A percentile compares a stretch with the other conserved stretches of the same genome.
Conservation (phyloP, 2,329 filamentous ascomycete species). For the Karstenula rhodostoma region DNA sequence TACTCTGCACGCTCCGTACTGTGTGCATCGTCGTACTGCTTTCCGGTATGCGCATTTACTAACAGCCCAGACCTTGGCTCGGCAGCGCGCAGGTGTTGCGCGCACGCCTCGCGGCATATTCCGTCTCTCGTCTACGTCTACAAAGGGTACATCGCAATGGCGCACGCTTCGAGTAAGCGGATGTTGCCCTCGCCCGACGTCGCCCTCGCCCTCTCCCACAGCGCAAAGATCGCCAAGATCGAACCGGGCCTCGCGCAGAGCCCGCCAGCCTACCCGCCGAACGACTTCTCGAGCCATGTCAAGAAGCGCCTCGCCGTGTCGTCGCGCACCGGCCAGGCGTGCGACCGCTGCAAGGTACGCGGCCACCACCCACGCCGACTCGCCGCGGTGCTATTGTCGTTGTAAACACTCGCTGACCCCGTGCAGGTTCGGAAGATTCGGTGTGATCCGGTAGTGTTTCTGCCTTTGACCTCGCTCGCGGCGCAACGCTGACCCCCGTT, state of each 20-base stretch:
- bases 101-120: conserved; percentile 6
- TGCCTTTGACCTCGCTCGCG: neutral
- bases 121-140: no score
- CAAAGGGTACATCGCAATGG: no score
- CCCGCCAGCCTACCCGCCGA: conserved; percentile 23
- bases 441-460: conserved; percentile 68
- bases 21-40: conserved; percentile 4
- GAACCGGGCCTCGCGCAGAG: conserved; percentile 34
- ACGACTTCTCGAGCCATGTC: conserved; percentile 48
- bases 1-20: neutral
- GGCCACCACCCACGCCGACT: conserved; percentile 28
- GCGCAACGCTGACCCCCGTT: neutral
- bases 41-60: neutral
- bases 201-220: conserved; percentile 18
- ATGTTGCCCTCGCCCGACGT: conserved; percentile 21
- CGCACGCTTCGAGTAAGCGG: conserved; percentile 9
- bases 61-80: neutral
- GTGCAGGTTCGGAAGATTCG: conserved; percentile 81
- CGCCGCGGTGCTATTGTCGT: neutral
- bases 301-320: conserved; percentile 64
- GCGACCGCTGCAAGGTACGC: conserved; percentile 83
- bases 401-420: conserved; percentile 15
- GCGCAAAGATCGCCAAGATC: conserved; percentile 44
- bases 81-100: conserved; percentile 4
- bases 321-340: conserved; percentile 80